Evolutionary conservation across 306 rosid species (phyloP).

Genomic region (Inga laurina): DNA sequence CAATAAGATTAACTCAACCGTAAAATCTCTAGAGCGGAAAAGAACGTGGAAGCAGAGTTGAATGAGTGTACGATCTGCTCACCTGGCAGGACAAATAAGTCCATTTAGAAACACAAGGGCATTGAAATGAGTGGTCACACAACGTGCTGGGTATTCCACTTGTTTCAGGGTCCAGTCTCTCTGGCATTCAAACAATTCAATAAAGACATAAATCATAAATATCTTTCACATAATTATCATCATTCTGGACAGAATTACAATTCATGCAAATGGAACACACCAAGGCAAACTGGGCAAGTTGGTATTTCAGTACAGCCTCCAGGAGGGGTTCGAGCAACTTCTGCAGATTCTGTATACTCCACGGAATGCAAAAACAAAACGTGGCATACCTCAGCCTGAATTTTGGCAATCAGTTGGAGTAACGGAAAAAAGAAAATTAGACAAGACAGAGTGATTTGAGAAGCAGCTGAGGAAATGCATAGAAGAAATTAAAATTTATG

Average conservation of each 20-base stretch:
- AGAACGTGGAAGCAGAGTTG: neutral
- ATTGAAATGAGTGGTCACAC: constrained; percentile 92
- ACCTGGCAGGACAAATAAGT: constrained; percentile 90
- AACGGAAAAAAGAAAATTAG: neutral
- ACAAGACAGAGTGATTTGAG: neutral
- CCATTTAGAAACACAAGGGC: constrained; percentile 96
- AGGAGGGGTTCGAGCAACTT: constrained; percentile 80
- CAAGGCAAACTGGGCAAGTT: constrained; percentile 93
- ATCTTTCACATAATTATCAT: constrained; percentile 18
- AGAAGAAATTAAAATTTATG: neutral
- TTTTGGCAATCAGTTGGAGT: constrained; percentile 12
- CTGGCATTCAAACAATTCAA: constrained; percentile 48
- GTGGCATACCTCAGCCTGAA: constrained; percentile 92
- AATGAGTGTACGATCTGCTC: constrained; percentile 37
- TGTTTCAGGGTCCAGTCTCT: constrained; percentile 81
- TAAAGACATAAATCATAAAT: constrained; percentile 17
- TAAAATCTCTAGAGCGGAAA: neutral
- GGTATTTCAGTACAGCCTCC: constrained; percentile 78
- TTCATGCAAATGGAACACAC: constrained; percentile 49
- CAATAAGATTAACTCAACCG: constrained; percentile 24
- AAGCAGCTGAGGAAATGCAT: neutral
- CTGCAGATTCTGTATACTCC: constrained; percentile 79
- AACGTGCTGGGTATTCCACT: constrained; percentile 82
- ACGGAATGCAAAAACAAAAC: constrained; percentile 69
- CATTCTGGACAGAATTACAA: neutral